Conservation (phyloP, 2,329 filamentous ascomycete species). For the Colletotrichum theobromicola region DNA sequence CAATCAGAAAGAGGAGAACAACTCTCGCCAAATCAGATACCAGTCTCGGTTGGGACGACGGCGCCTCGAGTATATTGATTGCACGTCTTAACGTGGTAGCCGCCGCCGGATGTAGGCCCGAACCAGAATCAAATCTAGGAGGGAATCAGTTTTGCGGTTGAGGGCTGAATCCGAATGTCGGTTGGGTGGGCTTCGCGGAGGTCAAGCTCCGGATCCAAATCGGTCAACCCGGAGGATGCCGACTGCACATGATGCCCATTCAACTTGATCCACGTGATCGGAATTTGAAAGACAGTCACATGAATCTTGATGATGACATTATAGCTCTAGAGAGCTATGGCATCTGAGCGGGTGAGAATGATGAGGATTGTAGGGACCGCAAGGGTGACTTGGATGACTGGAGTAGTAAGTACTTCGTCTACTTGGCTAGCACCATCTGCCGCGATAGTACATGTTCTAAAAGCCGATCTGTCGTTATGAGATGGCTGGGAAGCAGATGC, state of each 20-base stretch:
- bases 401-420: too few species aligned
- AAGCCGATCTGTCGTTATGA: not conserved
- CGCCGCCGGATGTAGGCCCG: not conserved
- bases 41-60: not conserved
- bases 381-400: not conserved
- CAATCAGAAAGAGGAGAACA: not conserved
- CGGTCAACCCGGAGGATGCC: not conserved
- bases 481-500: not conserved
- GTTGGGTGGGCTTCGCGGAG: not conserved
- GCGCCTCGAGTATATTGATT: not conserved
- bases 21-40: not conserved
- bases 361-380: not conserved
- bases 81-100: not conserved
- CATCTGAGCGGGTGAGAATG: not conserved
- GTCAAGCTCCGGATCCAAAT: constrained; percentile 3
- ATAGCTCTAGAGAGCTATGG: not conserved
- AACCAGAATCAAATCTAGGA: not conserved
- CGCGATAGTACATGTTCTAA: not conserved
- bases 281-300: not conserved
- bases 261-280: not conserved
- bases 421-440: too few species aligned
- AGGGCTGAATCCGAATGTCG: not conserved
- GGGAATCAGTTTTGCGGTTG: not conserved
- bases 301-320: not conserved
- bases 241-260: not conserved